phyloP scores from a whole-genome alignment of 1,284 basidiomycete genomes.

The Somion occarium region DNA sequence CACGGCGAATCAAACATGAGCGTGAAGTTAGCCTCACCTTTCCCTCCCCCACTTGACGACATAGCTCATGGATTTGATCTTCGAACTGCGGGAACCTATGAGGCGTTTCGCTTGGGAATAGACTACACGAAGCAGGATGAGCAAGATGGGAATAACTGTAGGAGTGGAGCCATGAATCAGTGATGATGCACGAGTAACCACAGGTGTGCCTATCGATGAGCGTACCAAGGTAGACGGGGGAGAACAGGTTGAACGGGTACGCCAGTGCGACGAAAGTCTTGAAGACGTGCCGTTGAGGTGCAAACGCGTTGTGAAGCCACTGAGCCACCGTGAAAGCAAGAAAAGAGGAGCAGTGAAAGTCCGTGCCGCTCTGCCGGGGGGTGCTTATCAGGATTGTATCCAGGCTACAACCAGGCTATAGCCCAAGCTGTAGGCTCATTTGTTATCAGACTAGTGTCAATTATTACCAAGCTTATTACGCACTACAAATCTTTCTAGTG shows the following conservation, averaged over 20 bases:
- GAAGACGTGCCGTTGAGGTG: too few relatives aligned
- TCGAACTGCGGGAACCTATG: slow-evolving; percentile 16
- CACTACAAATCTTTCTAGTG: too few relatives aligned
- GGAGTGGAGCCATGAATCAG: too few relatives aligned
- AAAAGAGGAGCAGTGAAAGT: neutral
- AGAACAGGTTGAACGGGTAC: slow-evolving; percentile 15
- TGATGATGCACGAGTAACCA: too few relatives aligned
- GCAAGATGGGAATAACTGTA: slow-evolving; percentile 24
- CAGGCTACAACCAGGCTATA: too few relatives aligned
- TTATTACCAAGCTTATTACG: too few relatives aligned
- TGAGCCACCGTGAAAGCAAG: neutral
- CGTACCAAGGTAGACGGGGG: slow-evolving; percentile 24
- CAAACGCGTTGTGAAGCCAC: neutral
- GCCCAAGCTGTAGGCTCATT: too few relatives aligned
- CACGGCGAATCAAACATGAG: slow-evolving; percentile 12
- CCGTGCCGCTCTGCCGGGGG: too few relatives aligned
- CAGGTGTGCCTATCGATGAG: too few relatives aligned
- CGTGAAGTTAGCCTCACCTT: slow-evolving; percentile 29
- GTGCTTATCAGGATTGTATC: too few relatives aligned
- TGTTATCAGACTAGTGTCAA: too few relatives aligned
- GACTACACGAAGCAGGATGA: slow-evolving; percentile 29
- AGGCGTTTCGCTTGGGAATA: slow-evolving; percentile 26
- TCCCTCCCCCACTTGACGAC: slow-evolving; percentile 64
- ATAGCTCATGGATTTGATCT: slow-evolving; percentile 37
- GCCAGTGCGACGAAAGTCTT: too few relatives aligned